A percentile compares a stretch with the other conserved stretches of the same genome.
Conservation (phyloP, 768 basidiomycete genomes). For the Ramaria sp. region DNA sequence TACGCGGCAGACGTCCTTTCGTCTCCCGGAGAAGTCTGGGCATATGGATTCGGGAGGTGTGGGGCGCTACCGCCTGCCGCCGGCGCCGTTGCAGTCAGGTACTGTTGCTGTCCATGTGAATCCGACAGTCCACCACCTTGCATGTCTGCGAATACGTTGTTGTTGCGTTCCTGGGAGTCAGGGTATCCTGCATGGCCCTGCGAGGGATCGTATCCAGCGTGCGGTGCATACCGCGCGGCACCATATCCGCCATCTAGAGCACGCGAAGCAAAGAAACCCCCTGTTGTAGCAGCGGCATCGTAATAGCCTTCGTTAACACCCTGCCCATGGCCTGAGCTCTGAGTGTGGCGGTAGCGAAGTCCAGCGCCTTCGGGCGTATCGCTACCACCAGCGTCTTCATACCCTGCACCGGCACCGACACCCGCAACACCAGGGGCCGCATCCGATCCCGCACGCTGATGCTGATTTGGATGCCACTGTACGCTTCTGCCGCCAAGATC, state of each 20-base stretch:
- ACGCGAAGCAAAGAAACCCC: background rate
- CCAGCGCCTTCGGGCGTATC: background rate
- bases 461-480: background rate
- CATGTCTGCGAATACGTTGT: no score
- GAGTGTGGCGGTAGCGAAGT: background rate
- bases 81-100: background rate
- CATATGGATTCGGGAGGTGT: background rate
- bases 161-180: no score
- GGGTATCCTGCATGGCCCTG: background rate
- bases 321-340: background rate
- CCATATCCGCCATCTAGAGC: conserved; percentile 16
- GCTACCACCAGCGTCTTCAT: background rate
- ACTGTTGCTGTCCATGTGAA: no score
- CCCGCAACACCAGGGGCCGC: conserved; percentile 1
- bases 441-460: background rate
- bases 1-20: background rate
- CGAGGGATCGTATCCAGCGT: no score
- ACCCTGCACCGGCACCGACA: conserved; percentile 3
- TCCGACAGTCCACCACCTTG: no score
- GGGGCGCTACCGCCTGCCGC: no score
- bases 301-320: background rate
- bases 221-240: conserved; percentile 16
- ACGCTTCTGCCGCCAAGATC: conserved; percentile 1
- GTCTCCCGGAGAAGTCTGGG: background rate
- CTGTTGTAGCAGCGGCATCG: background rate